Percentiles rank a stretch among this genome's conserved stretches.
Evolutionary conservation across 2,329 filamentous ascomycete species (phyloP).

Genomic region (Aspergillus caelatus): DNA sequence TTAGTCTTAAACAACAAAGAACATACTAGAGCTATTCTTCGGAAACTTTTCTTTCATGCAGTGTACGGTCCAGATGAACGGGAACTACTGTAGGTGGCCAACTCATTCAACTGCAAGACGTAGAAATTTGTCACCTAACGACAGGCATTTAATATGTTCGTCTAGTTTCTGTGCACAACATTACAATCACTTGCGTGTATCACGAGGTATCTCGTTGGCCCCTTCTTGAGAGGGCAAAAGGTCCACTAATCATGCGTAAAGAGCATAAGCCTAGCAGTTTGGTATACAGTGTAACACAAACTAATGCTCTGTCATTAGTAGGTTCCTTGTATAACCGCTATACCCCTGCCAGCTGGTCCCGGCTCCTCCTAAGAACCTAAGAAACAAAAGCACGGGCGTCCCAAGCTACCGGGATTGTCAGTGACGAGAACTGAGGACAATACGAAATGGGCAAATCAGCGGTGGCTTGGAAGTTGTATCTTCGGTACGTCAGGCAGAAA

Average conservation of each 20-base stretch:
- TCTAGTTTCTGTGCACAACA: not conserved
- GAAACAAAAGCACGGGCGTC: slow-evolving; percentile 24
- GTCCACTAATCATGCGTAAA: not conserved
- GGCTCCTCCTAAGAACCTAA: not conserved
- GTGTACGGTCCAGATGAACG: slow-evolving; percentile 10
- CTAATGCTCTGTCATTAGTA: not conserved
- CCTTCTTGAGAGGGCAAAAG: not conserved
- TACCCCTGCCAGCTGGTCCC: slow-evolving; percentile 6
- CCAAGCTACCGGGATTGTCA: slow-evolving; percentile 21
- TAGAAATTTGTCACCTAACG: not conserved
- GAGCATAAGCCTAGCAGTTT: not conserved
- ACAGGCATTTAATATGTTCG: not conserved
- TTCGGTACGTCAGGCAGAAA: slow-evolving; percentile 5
- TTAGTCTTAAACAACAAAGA: not conserved
- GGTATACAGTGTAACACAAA: not conserved
- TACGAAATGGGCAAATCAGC: slow-evolving; percentile 1
- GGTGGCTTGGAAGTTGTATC: not conserved
- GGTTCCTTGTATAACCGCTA: not conserved
- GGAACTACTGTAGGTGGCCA: slow-evolving; percentile 6
- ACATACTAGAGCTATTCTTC: slow-evolving; percentile 1
- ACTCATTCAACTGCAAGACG: not conserved
- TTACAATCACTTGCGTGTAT: not conserved
- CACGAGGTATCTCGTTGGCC: not conserved
- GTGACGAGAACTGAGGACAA: not conserved
- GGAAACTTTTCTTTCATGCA: slow-evolving; percentile 19